phyloP scores from a whole-genome alignment of 225 moss, liverwort and hornwort species.

The Pseudisothecium myosuroides region DNA sequence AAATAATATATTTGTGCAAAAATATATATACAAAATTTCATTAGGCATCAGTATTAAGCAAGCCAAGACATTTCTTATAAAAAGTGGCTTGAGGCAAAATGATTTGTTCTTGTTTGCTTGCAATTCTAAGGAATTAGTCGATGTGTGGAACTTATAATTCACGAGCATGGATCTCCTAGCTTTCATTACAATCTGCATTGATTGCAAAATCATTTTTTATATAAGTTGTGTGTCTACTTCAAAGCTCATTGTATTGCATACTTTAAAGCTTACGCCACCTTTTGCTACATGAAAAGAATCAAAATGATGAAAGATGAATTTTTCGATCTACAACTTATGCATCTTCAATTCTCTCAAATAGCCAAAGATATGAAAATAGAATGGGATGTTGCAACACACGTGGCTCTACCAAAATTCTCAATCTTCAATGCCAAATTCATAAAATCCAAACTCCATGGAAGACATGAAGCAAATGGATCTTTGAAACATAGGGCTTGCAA shows the following conservation, averaged over 20 bases:
- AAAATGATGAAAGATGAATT: background rate
- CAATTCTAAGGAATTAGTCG: background rate
- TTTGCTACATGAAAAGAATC: background rate
- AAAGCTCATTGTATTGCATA: background rate
- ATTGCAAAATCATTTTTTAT: background rate
- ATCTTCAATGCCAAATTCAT: fast-evolving
- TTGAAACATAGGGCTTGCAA: background rate
- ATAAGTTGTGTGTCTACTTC: background rate
- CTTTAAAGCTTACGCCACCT: background rate
- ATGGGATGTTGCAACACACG: fast-evolving
- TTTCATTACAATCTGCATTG: background rate
- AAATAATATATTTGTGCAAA: background rate
- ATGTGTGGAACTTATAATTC: background rate
- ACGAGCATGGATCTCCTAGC: background rate
- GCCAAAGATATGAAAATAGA: background rate
- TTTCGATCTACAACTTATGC: background rate
- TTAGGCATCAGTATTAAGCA: background rate
- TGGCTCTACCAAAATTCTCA: background rate
- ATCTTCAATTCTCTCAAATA: background rate
- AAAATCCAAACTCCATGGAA: background rate
- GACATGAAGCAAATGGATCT: background rate
- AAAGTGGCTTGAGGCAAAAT: background rate
- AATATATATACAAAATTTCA: background rate
- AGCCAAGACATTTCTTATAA: background rate
- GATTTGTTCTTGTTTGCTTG: background rate